phyloP scores from a whole-genome alignment of 1,284 basidiomycete species.

The Gomphus bonarii region DNA sequence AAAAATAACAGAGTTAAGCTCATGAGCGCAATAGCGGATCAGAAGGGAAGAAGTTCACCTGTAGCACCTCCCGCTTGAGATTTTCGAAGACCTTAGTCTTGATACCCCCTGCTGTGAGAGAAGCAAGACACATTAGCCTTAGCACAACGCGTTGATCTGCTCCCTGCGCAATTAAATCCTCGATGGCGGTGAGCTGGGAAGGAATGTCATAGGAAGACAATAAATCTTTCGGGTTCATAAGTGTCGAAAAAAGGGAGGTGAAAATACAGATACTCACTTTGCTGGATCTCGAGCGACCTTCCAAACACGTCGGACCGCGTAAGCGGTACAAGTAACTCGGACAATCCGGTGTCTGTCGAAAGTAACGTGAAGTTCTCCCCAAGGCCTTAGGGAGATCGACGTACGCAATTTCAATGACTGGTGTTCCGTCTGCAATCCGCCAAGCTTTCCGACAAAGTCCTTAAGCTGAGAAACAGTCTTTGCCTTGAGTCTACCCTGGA shows the following conservation, averaged over 20 bases:
- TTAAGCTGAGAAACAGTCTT: slow-evolving; percentile 88
- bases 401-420: slow-evolving; percentile 80
- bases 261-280: slow-evolving; percentile 48
- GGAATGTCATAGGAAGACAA: slow-evolving; percentile 81
- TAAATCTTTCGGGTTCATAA: slow-evolving; percentile 47
- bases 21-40: neutral
- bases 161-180: slow-evolving; percentile 80
- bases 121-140: slow-evolving; percentile 79
- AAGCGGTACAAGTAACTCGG: slow-evolving; percentile 81
- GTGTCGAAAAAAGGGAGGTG: slow-evolving; percentile 1
- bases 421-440: slow-evolving; percentile 86
- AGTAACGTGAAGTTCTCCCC: slow-evolving; percentile 7
- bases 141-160: slow-evolving; percentile 70
- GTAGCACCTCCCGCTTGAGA: slow-evolving; percentile 86
- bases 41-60: slow-evolving; percentile 33
- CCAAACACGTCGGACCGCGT: slow-evolving; percentile 89
- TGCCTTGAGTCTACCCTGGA: slow-evolving; percentile 62
- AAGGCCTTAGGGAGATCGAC: slow-evolving; percentile 20
- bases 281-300: slow-evolving; percentile 89
- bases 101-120: slow-evolving; percentile 76
- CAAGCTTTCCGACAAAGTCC: slow-evolving; percentile 92
- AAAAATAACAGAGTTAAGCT: neutral
- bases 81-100: slow-evolving; percentile 82
- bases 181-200: slow-evolving; percentile 70
- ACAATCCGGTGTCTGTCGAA: slow-evolving; percentile 76